Conservation (phyloP, 345 rosid species). For the Physaria fendleri region DNA sequence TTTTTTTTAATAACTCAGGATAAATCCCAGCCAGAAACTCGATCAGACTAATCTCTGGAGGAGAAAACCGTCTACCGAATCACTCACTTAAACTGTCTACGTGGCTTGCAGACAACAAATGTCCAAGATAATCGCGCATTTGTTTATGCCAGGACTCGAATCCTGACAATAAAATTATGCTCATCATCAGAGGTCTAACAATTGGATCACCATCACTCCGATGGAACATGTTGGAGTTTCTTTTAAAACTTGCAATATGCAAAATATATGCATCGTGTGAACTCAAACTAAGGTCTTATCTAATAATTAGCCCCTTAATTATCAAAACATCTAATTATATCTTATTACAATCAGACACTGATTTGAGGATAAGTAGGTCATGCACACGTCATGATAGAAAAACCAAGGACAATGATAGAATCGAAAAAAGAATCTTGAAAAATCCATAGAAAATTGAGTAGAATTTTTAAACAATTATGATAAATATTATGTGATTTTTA, state of each 20-base stretch:
- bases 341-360: not conserved
- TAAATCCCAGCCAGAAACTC: no score
- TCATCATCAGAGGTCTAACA: no score
- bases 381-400: constrained; percentile 4
- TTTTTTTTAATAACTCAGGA: no score
- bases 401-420: constrained; percentile 7
- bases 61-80: no score
- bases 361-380: constrained; percentile 14
- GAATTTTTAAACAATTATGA: not conserved
- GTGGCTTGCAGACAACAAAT: no score
- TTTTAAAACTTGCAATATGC: not conserved
- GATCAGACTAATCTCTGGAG: no score
- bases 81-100: no score
- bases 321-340: not conserved
- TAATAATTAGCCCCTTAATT: not conserved
- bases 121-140: no score
- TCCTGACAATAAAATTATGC: no score
- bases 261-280: not conserved
- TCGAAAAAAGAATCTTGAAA: constrained; percentile 1
- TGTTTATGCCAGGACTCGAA: no score
- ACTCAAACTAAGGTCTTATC: not conserved
- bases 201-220: no score
- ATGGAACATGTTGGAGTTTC: not conserved
- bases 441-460: constrained; percentile 1
- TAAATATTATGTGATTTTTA: not conserved